These are phyloP conservation scores for Themeda triandra DNA, from an alignment of 176 grass and related monocot species.

Conservation along the genomic window DNA sequence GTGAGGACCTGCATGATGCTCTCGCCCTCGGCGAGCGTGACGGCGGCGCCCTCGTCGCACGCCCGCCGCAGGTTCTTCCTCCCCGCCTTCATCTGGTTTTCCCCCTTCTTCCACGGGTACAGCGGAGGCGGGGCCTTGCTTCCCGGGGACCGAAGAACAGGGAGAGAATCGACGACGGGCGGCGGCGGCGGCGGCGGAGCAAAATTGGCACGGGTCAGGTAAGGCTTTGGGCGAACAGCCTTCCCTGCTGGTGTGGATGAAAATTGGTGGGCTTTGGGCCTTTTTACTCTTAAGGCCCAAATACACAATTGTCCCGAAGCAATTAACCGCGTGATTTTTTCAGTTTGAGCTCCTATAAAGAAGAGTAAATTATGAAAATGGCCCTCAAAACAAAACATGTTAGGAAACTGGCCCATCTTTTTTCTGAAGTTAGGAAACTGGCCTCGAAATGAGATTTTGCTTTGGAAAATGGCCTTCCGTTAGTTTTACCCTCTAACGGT, in stretches of 20 bases:
- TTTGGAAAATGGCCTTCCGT: too few relatives aligned
- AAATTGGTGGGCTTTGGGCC: background rate
- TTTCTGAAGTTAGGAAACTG: too few relatives aligned
- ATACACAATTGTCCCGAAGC: too few relatives aligned
- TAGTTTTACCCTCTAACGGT: too few relatives aligned
- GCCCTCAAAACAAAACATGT: too few relatives aligned
- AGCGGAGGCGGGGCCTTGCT: background rate
- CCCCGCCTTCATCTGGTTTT: slow-evolving; percentile 58
- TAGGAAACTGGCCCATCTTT: too few relatives aligned
- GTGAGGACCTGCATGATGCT: slow-evolving; percentile 83
- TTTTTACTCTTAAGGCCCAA: background rate
- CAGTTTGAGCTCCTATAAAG: too few relatives aligned
- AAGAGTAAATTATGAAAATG: too few relatives aligned
- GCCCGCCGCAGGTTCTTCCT: slow-evolving; percentile 88
- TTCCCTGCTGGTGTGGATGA: background rate
- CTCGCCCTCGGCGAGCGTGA: slow-evolving; percentile 69
- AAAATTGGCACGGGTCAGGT: background rate
- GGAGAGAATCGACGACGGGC: background rate
- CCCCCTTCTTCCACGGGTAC: background rate
- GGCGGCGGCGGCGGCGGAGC: background rate
- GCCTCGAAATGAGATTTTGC: too few relatives aligned
- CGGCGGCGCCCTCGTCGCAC: slow-evolving; percentile 36
- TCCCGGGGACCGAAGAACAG: background rate
- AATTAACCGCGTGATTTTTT: too few relatives aligned
- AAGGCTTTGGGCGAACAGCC: background rate